These are phyloP conservation scores for Pseudonitzschia delicatissima DNA, from an alignment of 108 stramenopile species.

Conservation along the genomic window DNA sequence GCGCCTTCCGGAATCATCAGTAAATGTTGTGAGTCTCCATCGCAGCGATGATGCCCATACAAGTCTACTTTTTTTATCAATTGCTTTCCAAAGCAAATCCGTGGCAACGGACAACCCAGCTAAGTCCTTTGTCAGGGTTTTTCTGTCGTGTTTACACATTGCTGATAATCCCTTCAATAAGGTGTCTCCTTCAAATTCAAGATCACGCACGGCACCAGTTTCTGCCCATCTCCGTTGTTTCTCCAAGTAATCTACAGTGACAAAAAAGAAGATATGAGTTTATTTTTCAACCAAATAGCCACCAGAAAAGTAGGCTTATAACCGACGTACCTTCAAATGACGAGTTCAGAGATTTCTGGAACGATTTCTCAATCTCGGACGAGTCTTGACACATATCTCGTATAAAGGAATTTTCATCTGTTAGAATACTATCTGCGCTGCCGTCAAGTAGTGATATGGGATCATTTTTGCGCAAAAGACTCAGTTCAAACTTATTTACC, in stretches of 20 bases:
- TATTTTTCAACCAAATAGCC: background rate
- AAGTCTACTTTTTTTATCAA: constrained; percentile 38
- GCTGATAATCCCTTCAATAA: constrained; percentile 47
- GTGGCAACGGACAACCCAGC: constrained; percentile 27
- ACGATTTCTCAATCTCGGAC: constrained; percentile 50
- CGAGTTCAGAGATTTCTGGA: constrained; percentile 48
- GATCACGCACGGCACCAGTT: constrained; percentile 77
- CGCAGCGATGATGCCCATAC: constrained; percentile 40
- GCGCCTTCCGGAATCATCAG: constrained; percentile 66
- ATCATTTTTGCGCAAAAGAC: constrained; percentile 31
- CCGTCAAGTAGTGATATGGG: constrained; percentile 16
- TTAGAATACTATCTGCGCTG: constrained; percentile 3
- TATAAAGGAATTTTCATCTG: constrained; percentile 41
- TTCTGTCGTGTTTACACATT: constrained; percentile 22
- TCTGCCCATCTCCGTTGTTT: constrained; percentile 78
- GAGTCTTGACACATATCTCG: constrained; percentile 45
- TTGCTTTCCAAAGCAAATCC: constrained; percentile 39
- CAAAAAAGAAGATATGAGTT: background rate
- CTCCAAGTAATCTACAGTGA: constrained; percentile 49
- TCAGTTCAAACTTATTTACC: constrained; percentile 29
- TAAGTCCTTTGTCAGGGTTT: constrained; percentile 23
- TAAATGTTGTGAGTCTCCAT: constrained; percentile 59
- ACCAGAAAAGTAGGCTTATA: background rate
- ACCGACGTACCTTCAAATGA: constrained; percentile 44
- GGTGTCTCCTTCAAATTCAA: constrained; percentile 67